Conservation (phyloP, 257 asterid genomes). For the Voacanga thouarsii region DNA sequence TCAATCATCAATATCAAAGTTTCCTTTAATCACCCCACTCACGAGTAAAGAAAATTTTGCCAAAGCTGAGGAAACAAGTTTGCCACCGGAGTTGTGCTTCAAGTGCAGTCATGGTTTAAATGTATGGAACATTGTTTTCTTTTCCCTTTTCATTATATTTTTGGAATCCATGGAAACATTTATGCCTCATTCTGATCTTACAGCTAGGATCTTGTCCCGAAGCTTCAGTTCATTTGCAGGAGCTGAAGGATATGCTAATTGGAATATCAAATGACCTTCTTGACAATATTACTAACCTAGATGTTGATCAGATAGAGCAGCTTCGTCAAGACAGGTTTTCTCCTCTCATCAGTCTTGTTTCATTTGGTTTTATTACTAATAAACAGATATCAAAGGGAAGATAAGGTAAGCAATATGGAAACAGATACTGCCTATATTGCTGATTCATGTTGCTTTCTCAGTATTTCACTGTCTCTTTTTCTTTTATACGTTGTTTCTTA, state of each 20-base stretch:
- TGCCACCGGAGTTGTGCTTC: slow-evolving; percentile 70
- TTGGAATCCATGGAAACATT: slow-evolving; percentile 23
- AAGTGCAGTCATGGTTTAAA: slow-evolving; percentile 74
- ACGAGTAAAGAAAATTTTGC: slow-evolving; percentile 29
- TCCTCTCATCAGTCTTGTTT: slow-evolving; percentile 8
- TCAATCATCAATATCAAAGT: slow-evolving; percentile 64
- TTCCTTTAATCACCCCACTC: slow-evolving; percentile 63
- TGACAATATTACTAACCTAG: slow-evolving; percentile 72
- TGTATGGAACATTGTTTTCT: slow-evolving; percentile 37
- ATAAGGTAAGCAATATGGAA: not conserved
- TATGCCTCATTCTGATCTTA: slow-evolving; percentile 25
- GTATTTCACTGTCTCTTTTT: not conserved
- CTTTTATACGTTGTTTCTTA: not conserved
- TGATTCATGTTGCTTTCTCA: not conserved
- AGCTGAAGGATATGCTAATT: slow-evolving; percentile 73
- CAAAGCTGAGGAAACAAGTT: slow-evolving; percentile 31
- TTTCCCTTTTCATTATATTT: slow-evolving; percentile 11
- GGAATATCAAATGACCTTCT: slow-evolving; percentile 82
- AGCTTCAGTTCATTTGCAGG: slow-evolving; percentile 74
- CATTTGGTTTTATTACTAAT: not conserved
- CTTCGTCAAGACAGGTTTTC: slow-evolving; percentile 86
- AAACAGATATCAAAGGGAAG: not conserved
- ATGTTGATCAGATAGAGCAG: slow-evolving; percentile 54
- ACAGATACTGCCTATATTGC: not conserved
- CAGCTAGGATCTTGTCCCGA: slow-evolving; percentile 91